Evolutionary conservation across 768 basidiomycete species (phyloP).

Genomic region (Termitomyces sp.): DNA sequence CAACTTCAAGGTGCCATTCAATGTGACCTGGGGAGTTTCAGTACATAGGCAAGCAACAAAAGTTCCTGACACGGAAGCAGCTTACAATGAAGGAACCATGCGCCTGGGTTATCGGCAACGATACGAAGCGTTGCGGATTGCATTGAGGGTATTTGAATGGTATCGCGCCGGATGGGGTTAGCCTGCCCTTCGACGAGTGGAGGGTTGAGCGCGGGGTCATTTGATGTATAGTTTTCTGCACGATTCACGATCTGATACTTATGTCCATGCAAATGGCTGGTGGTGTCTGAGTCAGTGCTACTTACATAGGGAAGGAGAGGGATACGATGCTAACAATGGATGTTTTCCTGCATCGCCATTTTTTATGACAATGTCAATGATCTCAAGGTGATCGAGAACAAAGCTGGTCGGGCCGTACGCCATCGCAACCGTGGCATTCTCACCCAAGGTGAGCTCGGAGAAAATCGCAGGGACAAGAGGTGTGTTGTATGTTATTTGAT

Average conservation of each 20-base stretch:
- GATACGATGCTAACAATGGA: conserved; percentile 61
- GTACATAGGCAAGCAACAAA: not conserved
- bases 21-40: conserved; percentile 51
- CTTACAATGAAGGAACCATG: conserved; percentile 81
- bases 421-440: conserved; percentile 53
- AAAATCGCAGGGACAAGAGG: conserved; percentile 75
- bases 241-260: conserved; percentile 77
- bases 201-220: conserved; percentile 76
- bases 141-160: conserved; percentile 66
- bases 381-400: conserved; percentile 67
- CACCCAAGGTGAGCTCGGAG: conserved; percentile 70
- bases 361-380: conserved; percentile 71
- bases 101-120: conserved; percentile 89
- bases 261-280: conserved; percentile 89
- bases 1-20: conserved; percentile 81
- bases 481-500: conserved; percentile 59
- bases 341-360: conserved; percentile 73
- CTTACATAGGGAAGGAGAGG: not conserved
- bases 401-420: conserved; percentile 83
- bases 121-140: conserved; percentile 70
- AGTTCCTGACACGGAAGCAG: conserved; percentile 1
- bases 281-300: not conserved
- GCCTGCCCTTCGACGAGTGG: conserved; percentile 68
- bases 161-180: conserved; percentile 94
- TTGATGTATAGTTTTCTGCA: conserved; percentile 60